Percentiles rank a stretch among this genome's conserved stretches.
Conservation (phyloP, 2,329 filamentous ascomycete genomes). For the Colletotrichum liriopes region DNA sequence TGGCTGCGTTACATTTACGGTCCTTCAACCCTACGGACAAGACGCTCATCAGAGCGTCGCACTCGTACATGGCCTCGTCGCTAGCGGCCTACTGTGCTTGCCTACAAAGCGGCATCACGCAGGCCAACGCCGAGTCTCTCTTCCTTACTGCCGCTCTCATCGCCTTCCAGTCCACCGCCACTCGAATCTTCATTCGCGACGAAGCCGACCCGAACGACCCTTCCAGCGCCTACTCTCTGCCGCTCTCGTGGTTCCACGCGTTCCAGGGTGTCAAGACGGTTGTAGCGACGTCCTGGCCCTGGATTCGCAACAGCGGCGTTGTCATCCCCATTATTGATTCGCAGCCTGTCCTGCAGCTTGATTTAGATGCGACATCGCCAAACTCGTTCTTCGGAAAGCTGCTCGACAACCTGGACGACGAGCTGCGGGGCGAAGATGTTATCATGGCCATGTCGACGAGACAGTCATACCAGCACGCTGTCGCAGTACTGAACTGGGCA, state of each 20-base stretch:
- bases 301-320: slow-evolving; percentile 70
- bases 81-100: slow-evolving; percentile 72
- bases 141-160: slow-evolving; percentile 76
- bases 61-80: slow-evolving; percentile 76
- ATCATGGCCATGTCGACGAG: slow-evolving; percentile 57
- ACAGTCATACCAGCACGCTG: slow-evolving; percentile 74
- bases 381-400: slow-evolving; percentile 74
- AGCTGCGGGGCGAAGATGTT: slow-evolving; percentile 57
- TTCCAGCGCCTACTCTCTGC: slow-evolving; percentile 68
- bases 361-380: slow-evolving; percentile 66
- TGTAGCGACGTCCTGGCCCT: slow-evolving; percentile 76
- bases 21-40: slow-evolving; percentile 71
- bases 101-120: slow-evolving; percentile 70
- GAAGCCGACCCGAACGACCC: slow-evolving; percentile 61
- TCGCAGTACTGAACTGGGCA: slow-evolving; percentile 78
- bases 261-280: slow-evolving; percentile 79
- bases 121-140: slow-evolving; percentile 73
- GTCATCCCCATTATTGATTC: slow-evolving; percentile 76
- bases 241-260: slow-evolving; percentile 76
- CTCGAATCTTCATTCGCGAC: slow-evolving; percentile 74
- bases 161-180: slow-evolving; percentile 76
- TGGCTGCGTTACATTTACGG: slow-evolving; percentile 75
- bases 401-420: slow-evolving; percentile 71
- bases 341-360: slow-evolving; percentile 74
- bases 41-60: slow-evolving; percentile 73